Conservation (phyloP, 2,329 filamentous ascomycete species). For the Sporothrix sp. region DNA sequence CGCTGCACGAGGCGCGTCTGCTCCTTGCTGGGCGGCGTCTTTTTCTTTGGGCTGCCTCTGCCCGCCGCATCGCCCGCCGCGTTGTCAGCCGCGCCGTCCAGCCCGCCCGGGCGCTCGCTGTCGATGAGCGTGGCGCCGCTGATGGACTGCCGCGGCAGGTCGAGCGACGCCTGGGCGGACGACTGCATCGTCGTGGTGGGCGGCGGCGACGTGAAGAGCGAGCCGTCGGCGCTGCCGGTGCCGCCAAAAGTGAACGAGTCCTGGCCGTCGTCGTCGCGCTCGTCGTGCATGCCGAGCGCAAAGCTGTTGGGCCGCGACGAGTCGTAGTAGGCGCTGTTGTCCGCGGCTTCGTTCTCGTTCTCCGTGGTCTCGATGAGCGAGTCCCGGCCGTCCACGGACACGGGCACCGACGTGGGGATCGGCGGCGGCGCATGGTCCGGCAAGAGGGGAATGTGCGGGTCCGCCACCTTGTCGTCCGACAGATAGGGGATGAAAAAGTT, state of each 20-base stretch:
- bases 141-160: conserved; percentile 31
- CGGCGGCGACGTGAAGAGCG: background rate
- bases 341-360: too few species aligned
- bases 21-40: conserved; percentile 41
- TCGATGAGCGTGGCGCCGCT: conserved; percentile 30
- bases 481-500: conserved; percentile 42
- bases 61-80: background rate
- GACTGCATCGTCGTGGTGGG: conserved; percentile 37
- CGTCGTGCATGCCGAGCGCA: conserved; percentile 28
- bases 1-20: conserved; percentile 69
- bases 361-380: conserved; percentile 26
- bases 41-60: conserved; percentile 23
- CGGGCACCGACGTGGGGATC: conserved; percentile 32
- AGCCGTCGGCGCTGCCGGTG: conserved; percentile 14
- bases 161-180: conserved; percentile 36
- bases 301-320: conserved; percentile 34
- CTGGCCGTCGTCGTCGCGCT: conserved; percentile 31
- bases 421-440: conserved; percentile 44
- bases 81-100: background rate
- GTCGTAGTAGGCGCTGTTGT: conserved; percentile 34
- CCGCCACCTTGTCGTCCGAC: conserved; percentile 23
- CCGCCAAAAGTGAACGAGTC: conserved; percentile 33
- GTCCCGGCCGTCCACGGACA: conserved; percentile 12
- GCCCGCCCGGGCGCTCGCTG: conserved; percentile 10
- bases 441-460: conserved; percentile 21